phyloP scores from a whole-genome alignment of 73 alveolate species.

The Halteria grandinella region DNA sequence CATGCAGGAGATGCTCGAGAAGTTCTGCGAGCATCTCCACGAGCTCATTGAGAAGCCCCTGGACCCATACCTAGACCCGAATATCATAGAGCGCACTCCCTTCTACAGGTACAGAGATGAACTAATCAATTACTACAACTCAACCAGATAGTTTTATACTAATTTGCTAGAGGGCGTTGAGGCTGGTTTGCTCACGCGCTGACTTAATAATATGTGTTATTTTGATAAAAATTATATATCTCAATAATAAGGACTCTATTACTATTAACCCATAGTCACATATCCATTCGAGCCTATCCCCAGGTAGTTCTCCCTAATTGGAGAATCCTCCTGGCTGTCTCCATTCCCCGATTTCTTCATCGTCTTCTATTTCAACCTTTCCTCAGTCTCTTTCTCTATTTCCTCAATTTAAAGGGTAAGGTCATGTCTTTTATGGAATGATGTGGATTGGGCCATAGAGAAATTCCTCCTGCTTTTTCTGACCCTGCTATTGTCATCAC shows the following conservation, averaged over 20 bases:
- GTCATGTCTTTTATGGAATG: no score
- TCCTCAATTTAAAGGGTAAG: no score
- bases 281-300: no score
- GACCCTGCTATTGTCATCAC: no score
- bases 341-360: neutral
- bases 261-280: no score
- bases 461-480: no score
- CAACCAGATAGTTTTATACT: constrained; percentile 68
- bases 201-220: no score
- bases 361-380: neutral
- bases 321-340: constrained; percentile 33
- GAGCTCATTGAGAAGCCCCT: constrained; percentile 86
- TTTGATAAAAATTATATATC: no score
- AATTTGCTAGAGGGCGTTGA: constrained; percentile 71
- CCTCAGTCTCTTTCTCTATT: constrained; percentile 12
- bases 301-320: constrained; percentile 32
- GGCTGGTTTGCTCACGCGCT: constrained; percentile 55
- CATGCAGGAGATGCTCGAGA: constrained; percentile 90
- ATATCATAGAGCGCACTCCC: constrained; percentile 55
- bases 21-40: constrained; percentile 88
- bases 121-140: constrained; percentile 62
- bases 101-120: constrained; percentile 74
- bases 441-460: no score
- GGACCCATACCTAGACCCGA: constrained; percentile 58
- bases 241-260: no score